Evolutionary conservation across 2,329 filamentous ascomycete species (phyloP), one percentile per base, ranked within the genome.

Genomic region (Aspergillus felis): DNA sequence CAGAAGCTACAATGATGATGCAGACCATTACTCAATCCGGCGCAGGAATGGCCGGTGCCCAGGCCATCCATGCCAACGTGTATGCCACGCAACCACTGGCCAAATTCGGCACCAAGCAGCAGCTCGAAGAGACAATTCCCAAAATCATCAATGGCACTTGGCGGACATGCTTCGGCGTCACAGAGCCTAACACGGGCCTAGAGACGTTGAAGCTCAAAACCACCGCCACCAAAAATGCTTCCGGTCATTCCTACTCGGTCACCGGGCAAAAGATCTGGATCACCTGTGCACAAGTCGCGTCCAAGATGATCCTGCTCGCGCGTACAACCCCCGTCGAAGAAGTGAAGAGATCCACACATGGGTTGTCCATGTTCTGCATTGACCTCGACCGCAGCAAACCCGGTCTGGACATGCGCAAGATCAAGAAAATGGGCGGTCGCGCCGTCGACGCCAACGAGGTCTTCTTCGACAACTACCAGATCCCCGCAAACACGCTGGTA

Each of bases 191-290:
- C 61, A 87, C 89, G 0, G 90, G 91, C 0, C 82, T 95, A 1
- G 88, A 95, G 58, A 95, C 90, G 0, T 77, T 92, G 10, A 84
- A 86, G 46, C 77, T 95, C 3, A 81, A 80, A 42, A 93, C 90
- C 0, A 74, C 76, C 5, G 90, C 90, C 0, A 81, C 73, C 29
- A 83, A 81, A 62, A 82, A 56, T 3, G 41, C 50, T 10, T 25
- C 85, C 22, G 83, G 83, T 0, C 77, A 82, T 14, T 81, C 78
- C 3, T 95, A 92, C 69, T 78, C 76, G 1, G 81, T 95, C 10
- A 84, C 84, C 0, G 90, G 91, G 0, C 89, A 93, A 70, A 95
- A 95, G 76, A 92, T 93, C 55, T 95, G 91, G 91, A 95, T 94
- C 55, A 90, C 90, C 0, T 92, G 86, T 54, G 91, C 91, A 0